These are phyloP conservation scores for Pittosporum tobira DNA, from an alignment of 129 eudicot species.

Conservation along the genomic window DNA sequence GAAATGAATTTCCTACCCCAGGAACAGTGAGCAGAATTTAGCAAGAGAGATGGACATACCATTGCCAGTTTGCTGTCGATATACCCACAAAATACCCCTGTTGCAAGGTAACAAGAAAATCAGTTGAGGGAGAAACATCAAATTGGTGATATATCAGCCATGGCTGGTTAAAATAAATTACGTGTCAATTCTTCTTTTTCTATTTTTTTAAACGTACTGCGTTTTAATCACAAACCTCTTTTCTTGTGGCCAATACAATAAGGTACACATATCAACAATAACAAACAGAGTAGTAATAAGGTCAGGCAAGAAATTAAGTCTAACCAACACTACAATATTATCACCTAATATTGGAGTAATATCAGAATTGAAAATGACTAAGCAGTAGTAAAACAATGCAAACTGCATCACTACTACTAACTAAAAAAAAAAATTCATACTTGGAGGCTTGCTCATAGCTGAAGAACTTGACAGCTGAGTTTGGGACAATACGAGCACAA, in stretches of 20 bases:
- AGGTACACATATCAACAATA: no score
- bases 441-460: slow-evolving; percentile 97
- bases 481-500: slow-evolving; percentile 97
- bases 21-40: not conserved
- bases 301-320: not conserved
- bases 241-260: not conserved
- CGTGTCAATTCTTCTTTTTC: not conserved
- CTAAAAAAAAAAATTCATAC: slow-evolving; percentile 33
- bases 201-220: no score
- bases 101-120: slow-evolving; percentile 5
- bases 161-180: not conserved
- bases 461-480: slow-evolving; percentile 95
- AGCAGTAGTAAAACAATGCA: not conserved
- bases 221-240: not conserved
- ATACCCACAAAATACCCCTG: slow-evolving; percentile 83
- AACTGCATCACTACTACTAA: not conserved
- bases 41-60: slow-evolving; percentile 32
- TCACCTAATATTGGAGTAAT: not conserved
- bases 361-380: not conserved
- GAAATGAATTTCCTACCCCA: not conserved
- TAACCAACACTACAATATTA: not conserved
- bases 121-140: slow-evolving; percentile 8
- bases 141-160: not conserved
- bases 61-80: slow-evolving; percentile 76
- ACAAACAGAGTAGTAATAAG: not conserved